phyloP scores from a whole-genome alignment of 1,284 basidiomycete species.

The Cryptococcus sp. region DNA sequence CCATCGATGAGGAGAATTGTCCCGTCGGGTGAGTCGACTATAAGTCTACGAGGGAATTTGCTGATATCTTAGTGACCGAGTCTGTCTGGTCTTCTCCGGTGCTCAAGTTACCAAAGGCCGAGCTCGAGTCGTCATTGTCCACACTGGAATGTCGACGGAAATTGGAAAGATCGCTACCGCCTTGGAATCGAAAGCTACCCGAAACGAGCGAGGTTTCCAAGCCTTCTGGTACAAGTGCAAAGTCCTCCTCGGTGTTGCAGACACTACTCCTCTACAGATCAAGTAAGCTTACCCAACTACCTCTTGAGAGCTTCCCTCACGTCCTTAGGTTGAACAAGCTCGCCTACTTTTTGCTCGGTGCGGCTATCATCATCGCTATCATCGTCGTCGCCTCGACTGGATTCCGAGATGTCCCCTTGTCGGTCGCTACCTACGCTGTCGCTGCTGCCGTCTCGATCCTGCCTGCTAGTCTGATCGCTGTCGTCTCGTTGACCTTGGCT shows the following conservation, averaged over 20 bases:
- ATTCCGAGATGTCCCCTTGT: slow-evolving; percentile 48
- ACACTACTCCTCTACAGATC: slow-evolving; percentile 58
- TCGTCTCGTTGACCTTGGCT: slow-evolving; percentile 47
- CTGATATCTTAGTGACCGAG: slow-evolving; percentile 49
- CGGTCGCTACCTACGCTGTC: slow-evolving; percentile 49
- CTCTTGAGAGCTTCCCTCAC: background rate
- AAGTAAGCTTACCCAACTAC: slow-evolving; percentile 41
- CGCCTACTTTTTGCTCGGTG: slow-evolving; percentile 57
- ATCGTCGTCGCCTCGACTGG: slow-evolving; percentile 57
- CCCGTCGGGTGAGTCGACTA: slow-evolving; percentile 51
- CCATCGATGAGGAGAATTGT: slow-evolving; percentile 46
- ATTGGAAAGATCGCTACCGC: slow-evolving; percentile 57
- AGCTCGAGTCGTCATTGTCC: slow-evolving; percentile 56
- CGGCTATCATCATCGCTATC: slow-evolving; percentile 55
- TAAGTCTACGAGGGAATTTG: background rate
- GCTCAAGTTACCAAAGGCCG: slow-evolving; percentile 63
- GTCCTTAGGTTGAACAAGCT: slow-evolving; percentile 50
- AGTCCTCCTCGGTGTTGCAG: slow-evolving; percentile 48
- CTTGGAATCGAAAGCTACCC: slow-evolving; percentile 45
- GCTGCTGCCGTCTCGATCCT: slow-evolving; percentile 55
- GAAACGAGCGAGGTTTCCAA: slow-evolving; percentile 41
- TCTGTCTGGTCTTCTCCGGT: slow-evolving; percentile 52
- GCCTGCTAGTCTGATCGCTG: slow-evolving; percentile 50
- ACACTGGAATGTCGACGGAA: slow-evolving; percentile 63
- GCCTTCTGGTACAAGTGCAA: slow-evolving; percentile 44